Conservation (phyloP, 495 filamentous ascomycete genomes). For the Pyrenula massariospora region DNA sequence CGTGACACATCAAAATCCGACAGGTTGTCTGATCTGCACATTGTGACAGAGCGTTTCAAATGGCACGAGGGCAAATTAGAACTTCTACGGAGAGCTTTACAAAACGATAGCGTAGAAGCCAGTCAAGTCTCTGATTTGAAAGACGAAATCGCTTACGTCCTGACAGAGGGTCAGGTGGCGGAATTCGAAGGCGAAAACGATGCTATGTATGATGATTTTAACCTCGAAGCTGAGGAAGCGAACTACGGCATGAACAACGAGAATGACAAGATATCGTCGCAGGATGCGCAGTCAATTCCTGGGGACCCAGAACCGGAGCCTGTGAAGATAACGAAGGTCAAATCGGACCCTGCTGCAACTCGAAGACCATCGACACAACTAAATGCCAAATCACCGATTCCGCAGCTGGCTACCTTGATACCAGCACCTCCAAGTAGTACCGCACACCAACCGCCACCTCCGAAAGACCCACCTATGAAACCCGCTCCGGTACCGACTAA, state of each 20-base stretch:
- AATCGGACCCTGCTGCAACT: slow-evolving; percentile 29
- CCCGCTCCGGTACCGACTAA: slow-evolving; percentile 79
- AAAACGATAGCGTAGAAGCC: slow-evolving; percentile 82
- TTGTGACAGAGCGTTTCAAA: slow-evolving; percentile 81
- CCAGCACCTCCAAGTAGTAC: slow-evolving; percentile 25
- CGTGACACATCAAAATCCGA: slow-evolving; percentile 72
- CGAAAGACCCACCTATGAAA: slow-evolving; percentile 52
- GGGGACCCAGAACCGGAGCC: slow-evolving; percentile 56
- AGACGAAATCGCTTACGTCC: slow-evolving; percentile 89
- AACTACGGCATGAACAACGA: slow-evolving; percentile 72
- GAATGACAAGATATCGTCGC: slow-evolving; percentile 79
- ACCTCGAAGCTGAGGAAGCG: slow-evolving; percentile 81
- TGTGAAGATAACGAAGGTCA: slow-evolving; percentile 49
- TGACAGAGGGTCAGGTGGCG: slow-evolving; percentile 73
- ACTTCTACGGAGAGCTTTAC: slow-evolving; percentile 74
- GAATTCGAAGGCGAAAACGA: slow-evolving; percentile 86
- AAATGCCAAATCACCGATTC: slow-evolving; percentile 67
- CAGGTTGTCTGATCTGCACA: slow-evolving; percentile 74
- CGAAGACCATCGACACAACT: slow-evolving; percentile 81
- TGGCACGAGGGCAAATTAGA: slow-evolving; percentile 93
- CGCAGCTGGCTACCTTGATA: slow-evolving; percentile 78
- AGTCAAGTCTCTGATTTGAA: slow-evolving; percentile 77
- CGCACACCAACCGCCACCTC: not conserved
- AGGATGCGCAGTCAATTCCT: slow-evolving; percentile 81
- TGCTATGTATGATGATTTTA: slow-evolving; percentile 87